Evolutionary conservation across 495 filamentous ascomycete species (phyloP).

Genomic region (Penicillium waksmanii): DNA sequence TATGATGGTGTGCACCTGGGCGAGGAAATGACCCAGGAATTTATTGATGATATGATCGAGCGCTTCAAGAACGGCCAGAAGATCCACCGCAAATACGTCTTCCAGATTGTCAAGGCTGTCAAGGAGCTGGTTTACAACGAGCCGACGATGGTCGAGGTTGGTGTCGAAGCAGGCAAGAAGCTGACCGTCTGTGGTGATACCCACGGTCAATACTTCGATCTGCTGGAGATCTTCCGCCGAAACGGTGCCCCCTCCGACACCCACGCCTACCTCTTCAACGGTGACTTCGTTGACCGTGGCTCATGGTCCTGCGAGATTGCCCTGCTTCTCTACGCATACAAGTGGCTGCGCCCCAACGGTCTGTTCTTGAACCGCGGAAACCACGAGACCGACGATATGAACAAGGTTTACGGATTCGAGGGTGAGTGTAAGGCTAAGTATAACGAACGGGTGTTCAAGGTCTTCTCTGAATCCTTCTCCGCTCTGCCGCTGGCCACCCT

Average conservation of each 20-base stretch:
- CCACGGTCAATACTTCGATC: conserved; percentile 98
- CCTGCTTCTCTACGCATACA: conserved; percentile 91
- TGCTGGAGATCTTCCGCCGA: conserved; percentile 92
- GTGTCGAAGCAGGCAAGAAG: conserved; percentile 71
- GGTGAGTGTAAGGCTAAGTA: conserved; percentile 99
- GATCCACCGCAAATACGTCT: conserved; percentile 94
- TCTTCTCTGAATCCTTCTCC: conserved; percentile 98
- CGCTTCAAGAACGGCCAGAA: conserved; percentile 96
- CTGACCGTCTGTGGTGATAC: conserved; percentile 98
- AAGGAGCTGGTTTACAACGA: conserved; percentile 88
- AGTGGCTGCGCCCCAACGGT: conserved; percentile 83
- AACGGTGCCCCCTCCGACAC: conserved; percentile 83
- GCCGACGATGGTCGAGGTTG: conserved; percentile 96
- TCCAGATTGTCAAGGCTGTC: conserved; percentile 90
- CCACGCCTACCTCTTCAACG: conserved; percentile 96
- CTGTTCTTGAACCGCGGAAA: conserved; percentile 99
- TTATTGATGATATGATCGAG: conserved; percentile 94
- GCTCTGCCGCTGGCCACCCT: conserved; percentile 91
- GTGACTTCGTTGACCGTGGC: conserved; percentile 97
- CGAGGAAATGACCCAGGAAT: conserved; percentile 90
- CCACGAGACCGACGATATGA: conserved; percentile 99
- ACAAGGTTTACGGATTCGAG: conserved; percentile 97
- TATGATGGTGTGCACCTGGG: conserved; percentile 87
- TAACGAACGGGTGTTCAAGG: conserved; percentile 91
- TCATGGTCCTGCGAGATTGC: conserved; percentile 98